A percentile compares a stretch with the other conserved stretches of the same genome.
phyloP scores from a whole-genome alignment of 352 stramenopile species.

The Globisporangium takayamanum region DNA sequence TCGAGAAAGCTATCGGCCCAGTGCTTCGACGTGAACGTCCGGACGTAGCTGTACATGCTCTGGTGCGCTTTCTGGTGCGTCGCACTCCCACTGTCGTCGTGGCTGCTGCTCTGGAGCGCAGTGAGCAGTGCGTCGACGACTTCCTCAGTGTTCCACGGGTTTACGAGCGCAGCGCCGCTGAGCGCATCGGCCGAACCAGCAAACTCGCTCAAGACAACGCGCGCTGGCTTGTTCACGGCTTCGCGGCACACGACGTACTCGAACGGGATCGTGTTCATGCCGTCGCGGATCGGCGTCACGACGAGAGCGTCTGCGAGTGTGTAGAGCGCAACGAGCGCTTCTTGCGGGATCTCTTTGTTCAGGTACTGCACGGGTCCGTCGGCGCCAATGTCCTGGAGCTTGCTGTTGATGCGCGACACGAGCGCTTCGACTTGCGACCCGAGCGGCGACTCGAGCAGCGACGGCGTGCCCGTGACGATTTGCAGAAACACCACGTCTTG shows the following conservation, averaged over 20 bases:
- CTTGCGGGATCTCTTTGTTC: slow-evolving; percentile 82
- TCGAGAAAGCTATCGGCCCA: slow-evolving; percentile 80
- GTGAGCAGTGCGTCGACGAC: slow-evolving; percentile 44
- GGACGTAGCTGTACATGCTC: slow-evolving; percentile 82
- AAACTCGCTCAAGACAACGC: slow-evolving; percentile 90
- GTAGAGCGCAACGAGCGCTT: slow-evolving; percentile 87
- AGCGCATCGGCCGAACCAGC: slow-evolving; percentile 85
- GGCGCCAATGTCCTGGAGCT: slow-evolving; percentile 83
- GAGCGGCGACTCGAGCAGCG: slow-evolving; percentile 54
- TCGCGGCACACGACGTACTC: slow-evolving; percentile 88
- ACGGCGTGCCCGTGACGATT: slow-evolving; percentile 69
- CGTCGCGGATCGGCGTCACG: slow-evolving; percentile 83
- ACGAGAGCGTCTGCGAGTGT: slow-evolving; percentile 77
- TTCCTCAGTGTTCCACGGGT: slow-evolving; percentile 85
- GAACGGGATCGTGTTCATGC: slow-evolving; percentile 90
- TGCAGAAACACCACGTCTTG: slow-evolving; percentile 94
- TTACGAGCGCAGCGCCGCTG: slow-evolving; percentile 75
- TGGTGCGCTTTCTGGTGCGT: slow-evolving; percentile 65
- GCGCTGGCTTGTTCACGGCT: slow-evolving; percentile 51
- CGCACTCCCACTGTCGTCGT: slow-evolving; percentile 23
- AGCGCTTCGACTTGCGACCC: slow-evolving; percentile 85
- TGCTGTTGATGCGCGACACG: slow-evolving; percentile 90
- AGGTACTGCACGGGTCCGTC: slow-evolving; percentile 88
- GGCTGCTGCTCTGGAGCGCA: slow-evolving; percentile 23
- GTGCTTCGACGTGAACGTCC: slow-evolving; percentile 63